phyloP scores from a whole-genome alignment of 1,284 basidiomycete species.

The Rhodotorula sp. region DNA sequence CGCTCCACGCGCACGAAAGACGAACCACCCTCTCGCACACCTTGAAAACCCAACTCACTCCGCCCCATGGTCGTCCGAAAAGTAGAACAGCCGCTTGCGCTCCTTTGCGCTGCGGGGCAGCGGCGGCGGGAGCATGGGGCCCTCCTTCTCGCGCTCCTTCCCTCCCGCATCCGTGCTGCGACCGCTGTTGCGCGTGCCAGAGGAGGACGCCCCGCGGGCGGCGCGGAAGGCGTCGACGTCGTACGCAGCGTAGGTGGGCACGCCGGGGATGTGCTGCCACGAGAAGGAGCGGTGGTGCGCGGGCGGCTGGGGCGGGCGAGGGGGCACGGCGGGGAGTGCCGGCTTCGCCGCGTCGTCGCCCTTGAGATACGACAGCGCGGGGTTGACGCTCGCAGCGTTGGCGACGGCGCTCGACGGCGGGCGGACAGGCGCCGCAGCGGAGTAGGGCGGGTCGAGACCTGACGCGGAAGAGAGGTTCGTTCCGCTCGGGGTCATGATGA shows the following conservation, averaged over 20 bases:
- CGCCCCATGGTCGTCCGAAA: not conserved
- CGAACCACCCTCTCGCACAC: not conserved
- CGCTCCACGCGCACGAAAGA: not conserved
- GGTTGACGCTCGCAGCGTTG: conserved; percentile 14
- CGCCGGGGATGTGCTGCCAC: not conserved
- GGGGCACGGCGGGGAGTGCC: not conserved
- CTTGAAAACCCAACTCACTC: not conserved
- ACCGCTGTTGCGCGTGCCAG: not conserved
- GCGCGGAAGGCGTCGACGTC: conserved; percentile 12
- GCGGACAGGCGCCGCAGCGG: not conserved
- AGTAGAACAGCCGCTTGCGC: conserved; percentile 18
- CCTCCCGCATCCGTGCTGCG: too few relatives aligned
- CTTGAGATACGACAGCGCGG: conserved; percentile 1
- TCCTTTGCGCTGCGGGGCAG: not conserved
- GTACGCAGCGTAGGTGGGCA: conserved; percentile 5
- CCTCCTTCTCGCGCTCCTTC: not conserved
- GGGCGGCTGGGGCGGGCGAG: not conserved
- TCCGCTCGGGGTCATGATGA: conserved; percentile 8
- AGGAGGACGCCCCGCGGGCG: not conserved
- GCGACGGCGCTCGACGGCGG: not conserved
- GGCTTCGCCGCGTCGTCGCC: not conserved
- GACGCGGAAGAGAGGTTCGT: not conserved
- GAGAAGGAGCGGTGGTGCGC: not conserved
- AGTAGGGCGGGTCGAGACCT: too few relatives aligned
- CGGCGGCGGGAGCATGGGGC: not conserved